Evolutionary conservation across 1,139 yeast genomes (phyloP), one percentile per base, ranked within the genome.

Genomic region (Yamadazyma songkhlaensis): DNA sequence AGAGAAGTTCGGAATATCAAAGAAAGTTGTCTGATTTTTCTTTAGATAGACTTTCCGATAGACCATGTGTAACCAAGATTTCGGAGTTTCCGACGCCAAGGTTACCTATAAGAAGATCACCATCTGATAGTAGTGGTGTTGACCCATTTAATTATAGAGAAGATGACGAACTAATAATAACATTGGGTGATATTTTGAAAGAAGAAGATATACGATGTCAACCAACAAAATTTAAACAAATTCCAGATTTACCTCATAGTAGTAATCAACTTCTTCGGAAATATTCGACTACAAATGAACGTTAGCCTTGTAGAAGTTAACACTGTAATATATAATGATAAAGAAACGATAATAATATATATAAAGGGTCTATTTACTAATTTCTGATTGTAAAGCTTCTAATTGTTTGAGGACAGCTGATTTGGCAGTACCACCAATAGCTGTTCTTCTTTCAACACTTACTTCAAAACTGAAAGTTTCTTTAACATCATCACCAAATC

Each of bases 401-500:
- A 92, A 70, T 63, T 92, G 98, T 51, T 79, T 74, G 40, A 78
- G 58, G 14, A 92, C 88, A n/a, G 98, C 97, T 24, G 79, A 66
- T 62, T 81, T 87, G 13, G 98, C 96, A 27, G 98, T 89, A 46
- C 99, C 99, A 43, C 99, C 99, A 42, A 81, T 89, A 23, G 97
- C 96, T 38, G 83, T 80, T 68, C 98, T 84, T 75, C 96, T 85
- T 67, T 92, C 99, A 12, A 94, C 98, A 57, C 96, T 84, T 41
- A 77, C 81, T 60, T 94, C 97, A 59, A 90, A 92, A 65, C 92
- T 75, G 59, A 94, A 92, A 10, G 87, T 88, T 33, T 81, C 83
- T 49, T 64, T 77, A 20, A 94, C 96, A 59, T 92, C 97, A 14
- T 69, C 76, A 34, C 67, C 84, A 54, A 94, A 94, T 60, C 97